Conservation (phyloP, 768 basidiomycete genomes). For the Boletus pseudopeckii region DNA sequence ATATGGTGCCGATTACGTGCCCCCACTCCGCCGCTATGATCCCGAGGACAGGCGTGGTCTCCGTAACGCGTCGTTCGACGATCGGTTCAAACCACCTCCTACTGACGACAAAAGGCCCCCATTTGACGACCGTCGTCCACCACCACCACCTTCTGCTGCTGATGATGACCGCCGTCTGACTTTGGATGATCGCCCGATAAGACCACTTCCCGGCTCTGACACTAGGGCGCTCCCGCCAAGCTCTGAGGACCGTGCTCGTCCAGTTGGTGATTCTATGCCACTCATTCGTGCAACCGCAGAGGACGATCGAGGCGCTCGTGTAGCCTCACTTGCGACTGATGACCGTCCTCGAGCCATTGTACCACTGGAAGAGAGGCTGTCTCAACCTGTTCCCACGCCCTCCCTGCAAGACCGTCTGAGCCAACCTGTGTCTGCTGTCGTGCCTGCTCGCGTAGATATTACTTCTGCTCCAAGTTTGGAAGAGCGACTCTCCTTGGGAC, state of each 20-base stretch:
- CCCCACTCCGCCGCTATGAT: slow-evolving; percentile 35
- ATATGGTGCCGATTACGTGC: slow-evolving; percentile 34
- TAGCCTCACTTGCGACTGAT: slow-evolving; percentile 18
- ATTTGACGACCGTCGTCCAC: slow-evolving; percentile 26
- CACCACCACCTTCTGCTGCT: slow-evolving; percentile 5
- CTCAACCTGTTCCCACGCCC: slow-evolving; percentile 30
- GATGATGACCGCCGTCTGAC: slow-evolving; percentile 24
- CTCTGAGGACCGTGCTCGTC: slow-evolving; percentile 22
- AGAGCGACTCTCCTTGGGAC: slow-evolving; percentile 39
- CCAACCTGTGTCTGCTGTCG: slow-evolving; percentile 24
- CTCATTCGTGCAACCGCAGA: slow-evolving; percentile 14
- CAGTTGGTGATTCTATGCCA: slow-evolving; percentile 18
- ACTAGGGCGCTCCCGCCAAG: slow-evolving; percentile 10
- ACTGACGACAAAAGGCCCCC: slow-evolving; percentile 31
- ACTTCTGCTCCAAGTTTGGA: slow-evolving; percentile 36
- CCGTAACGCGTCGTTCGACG: slow-evolving; percentile 21
- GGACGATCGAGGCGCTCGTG: slow-evolving; percentile 29
- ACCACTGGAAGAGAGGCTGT: slow-evolving; percentile 40
- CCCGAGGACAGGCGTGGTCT: slow-evolving; percentile 28
- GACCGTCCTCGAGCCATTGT: slow-evolving; percentile 27
- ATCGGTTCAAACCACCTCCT: slow-evolving; percentile 25
- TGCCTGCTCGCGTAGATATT: slow-evolving; percentile 20
- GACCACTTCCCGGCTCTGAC: slow-evolving; percentile 25
- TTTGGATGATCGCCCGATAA: slow-evolving; percentile 33
- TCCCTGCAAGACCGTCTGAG: slow-evolving; percentile 39